phyloP scores from a whole-genome alignment of 495 filamentous ascomycete genomes.

The Aspergillus avenaceus region DNA sequence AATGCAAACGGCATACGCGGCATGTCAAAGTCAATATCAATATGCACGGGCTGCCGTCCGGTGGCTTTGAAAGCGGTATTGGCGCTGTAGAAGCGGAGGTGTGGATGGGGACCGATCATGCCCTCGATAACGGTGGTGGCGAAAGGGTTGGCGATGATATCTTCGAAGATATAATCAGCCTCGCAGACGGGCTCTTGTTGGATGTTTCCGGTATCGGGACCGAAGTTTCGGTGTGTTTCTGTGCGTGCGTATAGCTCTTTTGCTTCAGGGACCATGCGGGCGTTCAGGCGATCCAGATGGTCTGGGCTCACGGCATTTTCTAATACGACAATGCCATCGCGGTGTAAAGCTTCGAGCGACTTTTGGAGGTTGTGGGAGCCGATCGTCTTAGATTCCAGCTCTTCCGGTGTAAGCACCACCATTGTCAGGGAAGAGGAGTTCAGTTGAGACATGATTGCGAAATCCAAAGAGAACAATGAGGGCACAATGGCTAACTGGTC shows the following conservation, averaged over 20 bases:
- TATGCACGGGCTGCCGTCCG: constrained; percentile 48
- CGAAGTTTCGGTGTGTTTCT: constrained; percentile 46
- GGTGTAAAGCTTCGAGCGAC: constrained; percentile 42
- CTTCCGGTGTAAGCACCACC: constrained; percentile 10
- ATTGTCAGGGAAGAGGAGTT: too few relatives aligned
- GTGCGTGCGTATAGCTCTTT: constrained; percentile 31
- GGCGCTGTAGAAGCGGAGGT: constrained; percentile 47
- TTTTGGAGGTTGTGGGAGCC: constrained; percentile 44
- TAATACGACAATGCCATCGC: constrained; percentile 51
- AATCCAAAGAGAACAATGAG: too few relatives aligned
- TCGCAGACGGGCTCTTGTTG: constrained; percentile 49
- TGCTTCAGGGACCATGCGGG: constrained; percentile 50
- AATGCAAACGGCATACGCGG: constrained; percentile 27
- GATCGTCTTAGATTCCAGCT: constrained; percentile 20
- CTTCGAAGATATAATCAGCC: constrained; percentile 32
- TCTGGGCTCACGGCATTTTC: constrained; percentile 39
- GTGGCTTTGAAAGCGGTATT: constrained; percentile 46
- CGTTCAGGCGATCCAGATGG: constrained; percentile 46
- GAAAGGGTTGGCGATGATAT: constrained; percentile 45
- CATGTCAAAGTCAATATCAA: constrained; percentile 52
- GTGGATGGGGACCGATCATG: constrained; percentile 44
- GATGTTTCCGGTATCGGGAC: constrained; percentile 48
- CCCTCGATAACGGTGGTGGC: constrained; percentile 45
- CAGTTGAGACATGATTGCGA: too few relatives aligned
- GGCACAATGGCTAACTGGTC: too few relatives aligned